Base-by-base conservation (phyloP, 352 stramenopile genomes). In the Saprolegnia diclina region DNA sequence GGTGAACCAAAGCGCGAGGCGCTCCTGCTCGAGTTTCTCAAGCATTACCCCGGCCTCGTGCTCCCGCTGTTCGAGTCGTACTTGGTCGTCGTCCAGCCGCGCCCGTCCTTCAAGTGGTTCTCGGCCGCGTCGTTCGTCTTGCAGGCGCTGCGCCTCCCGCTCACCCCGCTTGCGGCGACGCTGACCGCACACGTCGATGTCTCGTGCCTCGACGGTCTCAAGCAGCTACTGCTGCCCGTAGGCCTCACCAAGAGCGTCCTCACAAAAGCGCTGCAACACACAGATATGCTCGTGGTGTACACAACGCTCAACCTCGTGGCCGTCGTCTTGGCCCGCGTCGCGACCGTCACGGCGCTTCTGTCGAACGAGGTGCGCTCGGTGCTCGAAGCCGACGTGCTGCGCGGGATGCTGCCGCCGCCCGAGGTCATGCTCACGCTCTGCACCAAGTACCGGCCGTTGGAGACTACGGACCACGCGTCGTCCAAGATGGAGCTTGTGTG, bases 361-460 rank as follows among this genome's bases (percentile, higher is more conserved):
- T 18, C 16, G 0, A 24, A n/a, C 13, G 32, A 66, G 9, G 38
- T 42, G 13, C n/a, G 22, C 24, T 52, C 68, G 16, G 52, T 62
- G 11, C 35, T 67, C 21, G 16, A 42, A 89, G 63, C 79, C 76
- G 9, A 82, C 89, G n/a, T n/a, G 56, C 64, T 95, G 5, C 85
- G 87, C 2, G 84, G 81, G 52, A 66, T 92, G 4, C 52, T 95
- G 29, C 85, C 87, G 21, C 93, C 85, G 18, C 81, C 87, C 0
- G 85, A 95, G 61, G 66, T 95, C 65, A 75, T 95, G 22, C 75
- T 92, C 46, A 91, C 90, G 64, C 73, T 95, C 3, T 91, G 83
- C 63, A 40, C 75, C 1, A 70, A 64, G 0, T 64, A 83, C 11
- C 74, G 85, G 29, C 66, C 62, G 1, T 79, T 74, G 5, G 54